A percentile compares a stretch with the other conserved stretches of the same genome.
phyloP scores from a whole-genome alignment of 2,329 filamentous ascomycete genomes.

The Macroventuria anomochaeta region DNA sequence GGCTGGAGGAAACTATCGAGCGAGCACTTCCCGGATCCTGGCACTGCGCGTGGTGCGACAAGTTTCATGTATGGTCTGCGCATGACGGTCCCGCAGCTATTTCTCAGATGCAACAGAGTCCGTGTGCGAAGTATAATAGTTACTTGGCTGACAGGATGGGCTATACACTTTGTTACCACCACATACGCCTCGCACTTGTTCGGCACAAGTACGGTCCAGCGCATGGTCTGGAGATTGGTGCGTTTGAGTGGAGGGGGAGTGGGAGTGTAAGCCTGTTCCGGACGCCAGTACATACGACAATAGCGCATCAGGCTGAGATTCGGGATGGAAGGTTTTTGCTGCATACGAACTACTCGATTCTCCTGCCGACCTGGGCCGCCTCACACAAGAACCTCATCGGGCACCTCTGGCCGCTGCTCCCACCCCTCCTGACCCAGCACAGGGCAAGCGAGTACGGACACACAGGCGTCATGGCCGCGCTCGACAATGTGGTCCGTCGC shows the following conservation, averaged over 20 bases:
- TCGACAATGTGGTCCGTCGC: constrained; percentile 30
- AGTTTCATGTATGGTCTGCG: constrained; percentile 34
- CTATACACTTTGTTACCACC: constrained; percentile 38
- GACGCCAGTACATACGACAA: constrained; percentile 19
- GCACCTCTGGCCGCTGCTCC: constrained; percentile 30
- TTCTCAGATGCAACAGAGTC: constrained; percentile 16
- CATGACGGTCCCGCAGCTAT: constrained; percentile 20
- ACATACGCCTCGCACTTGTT: constrained; percentile 39
- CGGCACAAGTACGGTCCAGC: constrained; percentile 23
- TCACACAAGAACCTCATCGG: constrained; percentile 17
- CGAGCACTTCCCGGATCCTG: constrained; percentile 42
- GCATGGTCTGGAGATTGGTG: no score
- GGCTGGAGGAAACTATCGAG: constrained; percentile 38
- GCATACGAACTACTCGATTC: constrained; percentile 26
- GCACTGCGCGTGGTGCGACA: constrained; percentile 46
- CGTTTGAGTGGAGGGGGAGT: no score
- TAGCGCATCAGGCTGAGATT: constrained; percentile 26
- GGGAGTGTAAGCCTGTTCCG: constrained; percentile 23
- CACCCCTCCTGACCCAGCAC: constrained; percentile 36
- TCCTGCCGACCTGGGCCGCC: constrained; percentile 21
- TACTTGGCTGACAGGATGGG: constrained; percentile 25
- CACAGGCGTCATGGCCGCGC: constrained; percentile 25
- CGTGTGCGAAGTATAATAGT: constrained; percentile 37
- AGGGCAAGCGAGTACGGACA: constrained; percentile 33
- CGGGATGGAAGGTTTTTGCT: constrained; percentile 24